Percentiles rank a stretch among this genome's conserved stretches.
Conservation (phyloP, 164 flowering plant species). For the Umbellularia californica region DNA sequence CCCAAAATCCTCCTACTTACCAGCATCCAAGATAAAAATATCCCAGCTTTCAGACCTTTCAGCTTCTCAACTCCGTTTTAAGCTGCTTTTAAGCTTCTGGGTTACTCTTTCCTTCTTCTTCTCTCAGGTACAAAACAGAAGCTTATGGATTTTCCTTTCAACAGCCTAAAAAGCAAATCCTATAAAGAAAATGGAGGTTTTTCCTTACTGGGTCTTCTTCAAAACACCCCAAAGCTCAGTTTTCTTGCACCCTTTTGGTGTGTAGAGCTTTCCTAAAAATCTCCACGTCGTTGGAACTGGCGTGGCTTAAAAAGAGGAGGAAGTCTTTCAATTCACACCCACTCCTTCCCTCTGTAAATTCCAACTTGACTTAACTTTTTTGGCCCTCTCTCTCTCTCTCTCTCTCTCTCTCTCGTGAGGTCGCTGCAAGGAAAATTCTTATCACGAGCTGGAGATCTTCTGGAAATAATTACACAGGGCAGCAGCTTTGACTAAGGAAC, state of each 20-base stretch:
- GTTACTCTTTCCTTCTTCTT: not conserved
- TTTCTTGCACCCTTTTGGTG: not conserved
- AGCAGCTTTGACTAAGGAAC: slow-evolving; percentile 38
- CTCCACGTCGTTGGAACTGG: too few relatives aligned
- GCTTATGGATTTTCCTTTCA: too few relatives aligned
- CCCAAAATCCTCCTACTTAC: too few relatives aligned
- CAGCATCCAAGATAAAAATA: not conserved
- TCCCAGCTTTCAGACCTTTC: not conserved
- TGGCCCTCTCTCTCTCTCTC: too few relatives aligned
- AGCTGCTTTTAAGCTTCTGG: too few relatives aligned
- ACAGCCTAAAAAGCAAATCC: not conserved
- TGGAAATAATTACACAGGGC: slow-evolving; percentile 28
- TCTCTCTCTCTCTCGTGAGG: too few relatives aligned
- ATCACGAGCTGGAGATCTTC: slow-evolving; percentile 41
- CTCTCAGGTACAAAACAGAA: too few relatives aligned
- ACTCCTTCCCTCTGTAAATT: too few relatives aligned
- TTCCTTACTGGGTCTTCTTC: not conserved
- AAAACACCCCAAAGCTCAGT: not conserved
- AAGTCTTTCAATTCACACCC: too few relatives aligned
- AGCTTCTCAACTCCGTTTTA: not conserved
- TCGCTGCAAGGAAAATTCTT: slow-evolving; percentile 33
- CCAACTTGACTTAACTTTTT: not conserved
- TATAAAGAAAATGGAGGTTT: not conserved
- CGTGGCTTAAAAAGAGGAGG: too few relatives aligned
- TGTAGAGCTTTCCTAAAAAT: not conserved